phyloP scores from a whole-genome alignment of 441 rosid species.

The Adansonia rubrostipa region DNA sequence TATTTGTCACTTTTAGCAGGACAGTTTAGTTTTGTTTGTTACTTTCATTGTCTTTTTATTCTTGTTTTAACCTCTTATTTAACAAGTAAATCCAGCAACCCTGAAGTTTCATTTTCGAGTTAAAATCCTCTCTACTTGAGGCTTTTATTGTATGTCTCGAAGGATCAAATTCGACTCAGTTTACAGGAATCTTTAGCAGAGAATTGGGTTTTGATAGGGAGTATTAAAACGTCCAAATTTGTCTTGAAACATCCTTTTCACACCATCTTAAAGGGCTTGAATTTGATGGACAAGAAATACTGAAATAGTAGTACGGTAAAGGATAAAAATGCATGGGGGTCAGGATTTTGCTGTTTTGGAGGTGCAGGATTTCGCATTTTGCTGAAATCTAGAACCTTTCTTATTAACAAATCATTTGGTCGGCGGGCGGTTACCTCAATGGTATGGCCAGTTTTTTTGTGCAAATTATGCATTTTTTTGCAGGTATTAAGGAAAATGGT shows the following conservation, averaged over 20 bases:
- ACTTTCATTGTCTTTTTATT: not conserved
- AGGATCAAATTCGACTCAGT: slow-evolving; percentile 1
- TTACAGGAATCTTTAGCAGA: not conserved
- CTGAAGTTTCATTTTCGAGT: not conserved
- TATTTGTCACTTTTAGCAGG: not conserved
- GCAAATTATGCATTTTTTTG: slow-evolving; percentile 32
- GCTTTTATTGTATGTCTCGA: not conserved
- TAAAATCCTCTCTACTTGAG: not conserved
- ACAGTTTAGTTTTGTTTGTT: not conserved
- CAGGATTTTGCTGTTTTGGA: slow-evolving; percentile 9
- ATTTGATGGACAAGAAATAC: not conserved
- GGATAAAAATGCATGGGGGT: slow-evolving; percentile 16
- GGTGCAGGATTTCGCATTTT: slow-evolving; percentile 29
- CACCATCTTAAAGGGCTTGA: not conserved
- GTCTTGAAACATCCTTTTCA: not conserved
- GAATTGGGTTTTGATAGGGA: not conserved
- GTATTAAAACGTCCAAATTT: not conserved
- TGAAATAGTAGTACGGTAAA: not conserved
- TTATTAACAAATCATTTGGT: slow-evolving; percentile 33
- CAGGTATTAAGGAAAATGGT: slow-evolving; percentile 59
- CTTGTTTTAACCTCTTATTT: not conserved
- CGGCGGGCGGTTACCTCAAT: slow-evolving; percentile 42
- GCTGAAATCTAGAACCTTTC: slow-evolving; percentile 51
- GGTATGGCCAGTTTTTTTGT: slow-evolving; percentile 26
- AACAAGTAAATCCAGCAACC: slow-evolving; percentile 1